Evolutionary conservation across 1,284 basidiomycete genomes (phyloP), one percentile per base, ranked within the genome.

Genomic region (Cutaneotrichosporon cutaneum): DNA sequence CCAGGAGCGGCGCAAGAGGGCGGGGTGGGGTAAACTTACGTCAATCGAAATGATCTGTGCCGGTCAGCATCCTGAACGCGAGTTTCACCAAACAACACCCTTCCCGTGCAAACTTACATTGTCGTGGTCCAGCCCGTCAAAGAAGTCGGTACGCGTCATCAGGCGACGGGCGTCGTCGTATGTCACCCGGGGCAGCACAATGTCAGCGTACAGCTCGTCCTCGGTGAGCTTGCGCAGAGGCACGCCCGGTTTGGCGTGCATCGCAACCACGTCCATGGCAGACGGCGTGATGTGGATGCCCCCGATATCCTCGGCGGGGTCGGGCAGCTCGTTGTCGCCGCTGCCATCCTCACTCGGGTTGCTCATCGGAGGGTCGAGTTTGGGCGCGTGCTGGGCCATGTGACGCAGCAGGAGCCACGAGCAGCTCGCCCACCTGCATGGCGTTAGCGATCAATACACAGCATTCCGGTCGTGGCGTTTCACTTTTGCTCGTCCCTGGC

Each of bases 81-180:
- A 48, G 56, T 32, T 54, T 54, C 56, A 58, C 10, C 33, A 52
- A 54, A 26, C 42, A 47, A n/a, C n/a, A n/a, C 18, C n/a, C 18
- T 21, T 47, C 45, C 30, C 22, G 53, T 14, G 16, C 9, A 8
- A 8, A 70, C 77, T 66, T 58, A 80, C 77, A 68, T 80, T 78
- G 36, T 70, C 67, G 52, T 78, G 74, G 66, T 81, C 79, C n/a
- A 80, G 66, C 1, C 72, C 73, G 74, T 89, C 88, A 64, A 92
- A 78, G 72, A 90, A 92, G 76, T 92, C 90, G 3, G 89, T 81
- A 32, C 90, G 81, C 0, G 90, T 92, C 90, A 90, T 92, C 56
- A 92, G 87, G 72, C 88, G 68, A 47, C 79, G 66, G 10, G 76
- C 79, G 26, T 77, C 75, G 56, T 75, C 74, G 58, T 71, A 79